phyloP scores from a whole-genome alignment of 345 rosid genomes.

The Carallia brachiata region DNA sequence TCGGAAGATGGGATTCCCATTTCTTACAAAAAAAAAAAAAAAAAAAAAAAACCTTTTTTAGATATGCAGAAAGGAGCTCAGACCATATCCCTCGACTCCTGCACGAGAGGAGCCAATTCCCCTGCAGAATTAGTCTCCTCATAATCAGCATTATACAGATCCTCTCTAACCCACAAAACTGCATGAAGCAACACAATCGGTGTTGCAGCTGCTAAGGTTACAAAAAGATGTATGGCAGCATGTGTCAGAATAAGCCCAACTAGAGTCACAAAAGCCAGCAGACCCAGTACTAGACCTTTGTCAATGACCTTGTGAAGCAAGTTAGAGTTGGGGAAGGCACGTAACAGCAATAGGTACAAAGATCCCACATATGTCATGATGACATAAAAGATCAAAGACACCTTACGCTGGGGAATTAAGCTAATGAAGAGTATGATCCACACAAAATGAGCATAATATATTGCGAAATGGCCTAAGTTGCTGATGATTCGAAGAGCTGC shows the following conservation, averaged over 20 bases:
- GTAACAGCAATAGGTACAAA: conserved; percentile 14
- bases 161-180: conserved; percentile 24
- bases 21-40: too few relatives aligned
- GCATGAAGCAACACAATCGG: conserved; percentile 31
- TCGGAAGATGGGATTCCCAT: too few relatives aligned
- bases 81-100: conserved; percentile 1
- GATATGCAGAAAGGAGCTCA: not conserved
- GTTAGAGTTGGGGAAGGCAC: conserved; percentile 9
- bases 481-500: conserved; percentile 16
- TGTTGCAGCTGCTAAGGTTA: conserved; percentile 17
- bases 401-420: conserved; percentile 22
- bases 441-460: conserved; percentile 24
- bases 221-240: conserved; percentile 24
- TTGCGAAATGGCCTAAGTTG: conserved; percentile 21
- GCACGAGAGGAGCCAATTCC: conserved; percentile 12
- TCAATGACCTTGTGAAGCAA: conserved; percentile 7
- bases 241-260: conserved; percentile 19
- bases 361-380: conserved; percentile 18
- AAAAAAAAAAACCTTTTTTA: too few relatives aligned
- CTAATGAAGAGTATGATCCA: conserved; percentile 28
- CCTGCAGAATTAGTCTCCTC: conserved; percentile 4
- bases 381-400: conserved; percentile 20
- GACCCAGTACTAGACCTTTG: conserved; percentile 19
- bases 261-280: conserved; percentile 9
- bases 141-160: not conserved